Evolutionary conservation across 2,329 filamentous ascomycete species (phyloP), one percentile per base, ranked within the genome.

Genomic region (Phoma sp.): DNA sequence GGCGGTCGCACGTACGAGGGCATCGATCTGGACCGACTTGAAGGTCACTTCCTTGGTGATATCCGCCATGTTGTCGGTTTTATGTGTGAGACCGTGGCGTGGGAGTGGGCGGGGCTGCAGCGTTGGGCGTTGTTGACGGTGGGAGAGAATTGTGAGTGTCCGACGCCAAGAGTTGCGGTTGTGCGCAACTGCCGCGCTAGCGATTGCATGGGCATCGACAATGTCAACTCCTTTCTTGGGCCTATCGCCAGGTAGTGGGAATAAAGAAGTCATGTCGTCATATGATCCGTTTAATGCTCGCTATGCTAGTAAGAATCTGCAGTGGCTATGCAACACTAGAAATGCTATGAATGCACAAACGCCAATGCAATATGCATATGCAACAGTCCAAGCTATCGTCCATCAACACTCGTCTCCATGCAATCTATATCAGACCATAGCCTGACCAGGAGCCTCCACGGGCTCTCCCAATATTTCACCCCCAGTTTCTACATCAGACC

Each of bases 11-110:
- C 87, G 76, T 84, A 96, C 93, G 83, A 98, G 83, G 72, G 93
- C 91, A 83, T 96, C 93, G 74, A 98, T 89, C 82, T 96, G 91
- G 70, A 97, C 91, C 78, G 91, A 85, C 83, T 88, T 89, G 79
- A 96, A 84, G 76, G 90, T 86, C 57, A 64, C 65, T 52, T 75
- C 73, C 59, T 74, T 74, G 39, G 64, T 60, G 46, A 58, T 48
- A 53, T 74, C 73, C 59, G 73, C 71, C 73, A 76, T 76, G 45
- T 52, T 72, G 52, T 50, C 54, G 41, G 60, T 48, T 56, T 64
- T 50, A 54, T 33, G 52, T 45, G 46, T 23, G 40, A 40, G 45
- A 46, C 55, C 39, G 58, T 51, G 57, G 42, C 40, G 43, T 42
- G 45, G 50, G 48, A 51, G 45, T 44, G 56, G 46, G 61, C 50